Base-by-base conservation (phyloP, 2,329 filamentous ascomycete species). In the Xylaria sp. region DNA sequence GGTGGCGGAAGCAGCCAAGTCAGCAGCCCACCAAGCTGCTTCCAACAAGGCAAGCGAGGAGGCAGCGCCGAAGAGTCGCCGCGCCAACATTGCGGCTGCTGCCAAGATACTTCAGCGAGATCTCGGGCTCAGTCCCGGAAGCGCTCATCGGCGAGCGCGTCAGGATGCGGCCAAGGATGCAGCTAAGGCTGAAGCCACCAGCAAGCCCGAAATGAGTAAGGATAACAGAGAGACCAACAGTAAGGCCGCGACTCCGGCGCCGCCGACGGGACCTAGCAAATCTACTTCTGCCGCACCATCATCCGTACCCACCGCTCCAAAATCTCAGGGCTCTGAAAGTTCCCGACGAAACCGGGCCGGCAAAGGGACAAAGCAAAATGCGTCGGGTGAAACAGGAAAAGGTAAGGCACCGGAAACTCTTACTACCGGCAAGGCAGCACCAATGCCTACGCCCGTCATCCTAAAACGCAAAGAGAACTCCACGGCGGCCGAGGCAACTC, bases 71-170 rank as follows among this genome's bases (percentile, higher is more conserved):
- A 90, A 89, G 79, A 88, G 84, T 66, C 86, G 88, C 34, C 84
- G 87, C 51, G 86, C 86, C 6, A 87, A 85, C n/a, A 90, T 91
- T 62, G 84, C 88, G 37, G 87, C 88, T 9, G 89, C 90, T 12
- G 89, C 89, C 12, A 85, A 89, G 18, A 88, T 92, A 63, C 75
- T 92, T 20, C 89, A 91, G 77, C 86, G 90, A 41, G 90, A 92
- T 70, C 83, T 91, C 20, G 89, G 89, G 23, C 83, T 92, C 0
- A 90, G 87, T 67, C 87, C 88, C 12, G 88, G 88, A 46, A 88
- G 87, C 73, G 87, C 89, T 15, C 87, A 90, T 77, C 84, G 89
- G 67, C 86, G 87, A 76, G 87, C 87, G 18, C 85, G 88, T 8
- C 85, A 87, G 69, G 86, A 89, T 73, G 86, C 86, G 59, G 85